Base-by-base conservation (phyloP, 2,329 filamentous ascomycete genomes). In the Nectriaceae sp. region DNA sequence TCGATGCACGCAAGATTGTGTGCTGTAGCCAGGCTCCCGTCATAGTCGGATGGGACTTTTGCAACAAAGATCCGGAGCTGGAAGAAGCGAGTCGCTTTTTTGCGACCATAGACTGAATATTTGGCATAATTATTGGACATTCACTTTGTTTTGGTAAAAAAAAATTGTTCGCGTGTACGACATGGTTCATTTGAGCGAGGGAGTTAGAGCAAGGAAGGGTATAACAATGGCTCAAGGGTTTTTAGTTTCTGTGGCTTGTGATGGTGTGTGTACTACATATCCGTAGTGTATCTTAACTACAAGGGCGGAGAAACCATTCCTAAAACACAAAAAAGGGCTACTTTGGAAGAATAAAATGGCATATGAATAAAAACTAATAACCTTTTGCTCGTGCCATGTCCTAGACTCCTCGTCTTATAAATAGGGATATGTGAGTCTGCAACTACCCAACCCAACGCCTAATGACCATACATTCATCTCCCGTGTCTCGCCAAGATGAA, bases 21-120 rank as follows among this genome's bases (percentile, higher is more conserved):
- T 97, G 92, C 73, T 97, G 93, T 66, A 94, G 89, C 55, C 92
- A 97, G 68, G 90, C 94, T 47, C 86, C 86, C 33, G 84, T 88
- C 15, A 97, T 99, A 63, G 90, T 97, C 1, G 94, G 92, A 0
- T 99, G 94, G 94, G 94, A 99, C 69, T 99, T 97, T 77, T 94
- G 91, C 50, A 90, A 91, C 58, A 87, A 84, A 4, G 92, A 99
- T 56, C 71, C 80, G 46, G 88, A 95, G 59, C 80, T 97, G 44
- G 83, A 90, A 46, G 85, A 89, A 64, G 89, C 87, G 5, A 83
- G 84, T 55, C 80, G 82, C 29, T 95, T 96, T 65, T 96, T 96
- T 66, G 84, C 78, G 44, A 77, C 80, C 3, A 74, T 86, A 36
- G 79, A 71, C 46, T 71, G 56, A 58, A 38, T n/a, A n/a, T n/a